Evolutionary conservation across 345 rosid genomes (phyloP).

Genomic region (Stellera chamaejasme): DNA sequence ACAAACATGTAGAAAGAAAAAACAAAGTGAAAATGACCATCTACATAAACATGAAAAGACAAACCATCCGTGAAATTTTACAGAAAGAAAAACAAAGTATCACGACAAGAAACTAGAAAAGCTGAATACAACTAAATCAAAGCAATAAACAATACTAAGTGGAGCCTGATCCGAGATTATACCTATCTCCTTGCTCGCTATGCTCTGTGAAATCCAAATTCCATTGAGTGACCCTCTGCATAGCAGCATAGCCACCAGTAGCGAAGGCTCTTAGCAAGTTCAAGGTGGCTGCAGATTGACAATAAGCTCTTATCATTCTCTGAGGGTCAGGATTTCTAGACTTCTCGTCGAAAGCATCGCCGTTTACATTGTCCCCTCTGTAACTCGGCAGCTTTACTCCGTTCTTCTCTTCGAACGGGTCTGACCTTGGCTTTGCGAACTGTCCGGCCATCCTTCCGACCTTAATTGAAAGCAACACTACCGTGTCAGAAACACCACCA

Average conservation of each 20-base stretch:
- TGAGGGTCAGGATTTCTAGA: constrained; percentile 62
- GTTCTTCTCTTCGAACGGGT: constrained; percentile 48
- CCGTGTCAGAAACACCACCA: not conserved
- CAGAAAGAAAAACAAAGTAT: not conserved
- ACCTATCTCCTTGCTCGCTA: constrained; percentile 79
- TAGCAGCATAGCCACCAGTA: constrained; percentile 78
- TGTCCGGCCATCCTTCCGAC: constrained; percentile 83
- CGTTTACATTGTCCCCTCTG: constrained; percentile 67
- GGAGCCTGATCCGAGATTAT: not conserved
- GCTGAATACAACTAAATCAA: not conserved
- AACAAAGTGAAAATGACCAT: constrained; percentile 3
- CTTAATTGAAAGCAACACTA: constrained; percentile 17
- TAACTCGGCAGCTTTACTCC: constrained; percentile 71
- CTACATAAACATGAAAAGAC: not conserved
- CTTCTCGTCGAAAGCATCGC: constrained; percentile 52
- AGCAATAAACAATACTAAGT: not conserved
- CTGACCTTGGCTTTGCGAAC: constrained; percentile 72
- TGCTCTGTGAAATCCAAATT: constrained; percentile 62
- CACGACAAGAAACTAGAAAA: not conserved
- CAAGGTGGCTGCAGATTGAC: constrained; percentile 74
- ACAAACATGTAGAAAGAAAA: not conserved
- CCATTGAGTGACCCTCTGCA: constrained; percentile 83
- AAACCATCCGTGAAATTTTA: not conserved
- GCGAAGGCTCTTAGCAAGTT: constrained; percentile 73
- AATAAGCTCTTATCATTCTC: constrained; percentile 66